phyloP scores from a whole-genome alignment of 1,139 yeast species.

The Protomyces lactucae-debilis region DNA sequence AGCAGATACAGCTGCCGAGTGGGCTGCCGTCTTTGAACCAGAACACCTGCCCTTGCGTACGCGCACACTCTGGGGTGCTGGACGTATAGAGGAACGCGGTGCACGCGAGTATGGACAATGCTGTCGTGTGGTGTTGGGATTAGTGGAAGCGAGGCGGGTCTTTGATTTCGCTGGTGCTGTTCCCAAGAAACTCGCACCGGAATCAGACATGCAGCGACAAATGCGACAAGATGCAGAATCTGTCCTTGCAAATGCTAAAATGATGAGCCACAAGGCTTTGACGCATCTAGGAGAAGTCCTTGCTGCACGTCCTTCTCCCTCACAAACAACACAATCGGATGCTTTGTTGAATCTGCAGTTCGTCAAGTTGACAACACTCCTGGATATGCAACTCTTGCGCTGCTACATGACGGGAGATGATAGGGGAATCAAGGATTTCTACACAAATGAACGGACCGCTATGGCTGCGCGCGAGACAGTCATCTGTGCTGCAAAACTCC shows the following conservation, averaged over 20 bases:
- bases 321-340: background rate
- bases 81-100: slow-evolving; percentile 21
- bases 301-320: background rate
- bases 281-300: slow-evolving; percentile 2
- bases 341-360: slow-evolving; percentile 4
- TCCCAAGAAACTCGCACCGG: background rate
- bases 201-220: slow-evolving; percentile 1
- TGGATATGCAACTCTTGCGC: slow-evolving; percentile 9
- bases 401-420: slow-evolving; percentile 11
- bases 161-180: slow-evolving; percentile 10
- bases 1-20: slow-evolving; percentile 17
- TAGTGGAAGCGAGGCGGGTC: slow-evolving; percentile 24
- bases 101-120: slow-evolving; percentile 12
- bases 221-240: slow-evolving; percentile 10
- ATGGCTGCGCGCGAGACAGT: slow-evolving; percentile 1
- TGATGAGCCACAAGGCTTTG: slow-evolving; percentile 10
- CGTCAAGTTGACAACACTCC: slow-evolving; percentile 4
- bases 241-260: slow-evolving; percentile 5
- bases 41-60: slow-evolving; percentile 18
- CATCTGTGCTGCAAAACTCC: slow-evolving; percentile 11
- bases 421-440: background rate
- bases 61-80: slow-evolving; percentile 21
- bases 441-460: background rate
- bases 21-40: slow-evolving; percentile 22
- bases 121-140: slow-evolving; percentile 15